These are phyloP conservation scores for Penicillium paneum DNA, from an alignment of 2,329 filamentous ascomycete species.

Conservation along the genomic window DNA sequence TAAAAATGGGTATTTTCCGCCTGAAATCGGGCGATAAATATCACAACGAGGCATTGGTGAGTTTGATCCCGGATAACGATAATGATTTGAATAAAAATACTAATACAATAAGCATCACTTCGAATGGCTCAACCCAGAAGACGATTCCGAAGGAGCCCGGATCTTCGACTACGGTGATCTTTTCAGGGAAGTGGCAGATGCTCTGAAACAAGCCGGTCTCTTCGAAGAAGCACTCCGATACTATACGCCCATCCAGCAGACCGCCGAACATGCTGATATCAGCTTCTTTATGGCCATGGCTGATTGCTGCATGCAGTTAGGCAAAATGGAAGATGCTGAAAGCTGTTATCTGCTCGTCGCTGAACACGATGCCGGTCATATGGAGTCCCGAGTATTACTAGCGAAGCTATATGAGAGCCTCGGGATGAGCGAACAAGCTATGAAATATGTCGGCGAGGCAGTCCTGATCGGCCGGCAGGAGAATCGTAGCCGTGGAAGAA, in stretches of 20 bases:
- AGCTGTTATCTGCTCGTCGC: conserved; percentile 73
- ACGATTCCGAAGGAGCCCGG: conserved; percentile 48
- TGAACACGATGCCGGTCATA: conserved; percentile 66
- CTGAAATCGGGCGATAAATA: conserved; percentile 63
- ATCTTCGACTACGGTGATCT: conserved; percentile 71
- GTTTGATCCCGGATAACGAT: conserved; percentile 24
- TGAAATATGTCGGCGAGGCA: conserved; percentile 72
- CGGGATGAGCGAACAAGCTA: conserved; percentile 70
- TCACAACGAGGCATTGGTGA: conserved; percentile 69
- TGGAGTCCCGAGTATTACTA: conserved; percentile 74
- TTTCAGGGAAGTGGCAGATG: conserved; percentile 68
- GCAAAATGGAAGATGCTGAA: conserved; percentile 66
- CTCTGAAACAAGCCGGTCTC: conserved; percentile 51
- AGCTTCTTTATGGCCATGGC: conserved; percentile 51
- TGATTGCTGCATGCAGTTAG: conserved; percentile 64
- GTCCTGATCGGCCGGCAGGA: conserved; percentile 58
- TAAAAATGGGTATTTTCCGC: conserved; percentile 81
- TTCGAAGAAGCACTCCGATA: conserved; percentile 58
- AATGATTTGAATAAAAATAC: conserved; percentile 11
- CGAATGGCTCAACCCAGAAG: conserved; percentile 65
- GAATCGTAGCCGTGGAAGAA: conserved; percentile 29
- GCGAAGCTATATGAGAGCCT: conserved; percentile 79
- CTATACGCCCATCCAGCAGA: conserved; percentile 52
- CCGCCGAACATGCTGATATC: conserved; percentile 48
- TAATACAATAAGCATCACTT: conserved; percentile 57